Evolutionary conservation across 2,329 filamentous ascomycete genomes (phyloP), one percentile per base, ranked within the genome.

Genomic region (Huntiella decipiens): DNA sequence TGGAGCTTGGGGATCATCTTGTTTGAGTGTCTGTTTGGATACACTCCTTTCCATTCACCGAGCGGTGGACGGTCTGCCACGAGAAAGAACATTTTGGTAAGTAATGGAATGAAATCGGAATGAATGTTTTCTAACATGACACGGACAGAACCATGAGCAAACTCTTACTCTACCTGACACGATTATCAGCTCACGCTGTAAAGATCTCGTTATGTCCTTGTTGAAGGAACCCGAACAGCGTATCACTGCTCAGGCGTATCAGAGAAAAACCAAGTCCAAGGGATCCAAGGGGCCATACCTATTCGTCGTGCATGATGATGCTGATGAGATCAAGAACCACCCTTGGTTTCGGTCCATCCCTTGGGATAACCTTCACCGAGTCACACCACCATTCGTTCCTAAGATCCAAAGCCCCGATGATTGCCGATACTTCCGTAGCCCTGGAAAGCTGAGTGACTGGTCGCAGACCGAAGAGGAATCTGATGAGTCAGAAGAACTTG

Each of bases 1-100:
- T 96, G 83, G 88, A 95, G 87, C 62, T 74, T 96, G 54, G 88
- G 86, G 45, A 77, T 96, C 57, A 95, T 96, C 56, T 63, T 96
- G 47, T 96, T 84, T 56, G 88, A 96, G 69, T 95, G 88, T 56
- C 66, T 96, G 1, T 96, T 91, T 58, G 88, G 88, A 1, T 81
- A 79, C 51, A 95, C 88, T 0, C 88, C 88, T 0, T 96, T 96
- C 58, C 74, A 87, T 44, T 76, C 81, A 12, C 82, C 88, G 41
- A 79, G 84, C 51, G 74, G 66, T 38, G 73, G 87, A 15, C 17
- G 7, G 11, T 76, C 85, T 49, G 73, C 81, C 53, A 96, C 87
- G 2, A 96, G 95, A 59, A 66, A 77, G 51, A 88, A 84, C 52
- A 94, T 96, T 51, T 58, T 91, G 46, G 79, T 82, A 55, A 63